These are phyloP conservation scores for Nepenthes mirabilis DNA, from an alignment of 148 eudicot species.

Conservation along the genomic window DNA sequence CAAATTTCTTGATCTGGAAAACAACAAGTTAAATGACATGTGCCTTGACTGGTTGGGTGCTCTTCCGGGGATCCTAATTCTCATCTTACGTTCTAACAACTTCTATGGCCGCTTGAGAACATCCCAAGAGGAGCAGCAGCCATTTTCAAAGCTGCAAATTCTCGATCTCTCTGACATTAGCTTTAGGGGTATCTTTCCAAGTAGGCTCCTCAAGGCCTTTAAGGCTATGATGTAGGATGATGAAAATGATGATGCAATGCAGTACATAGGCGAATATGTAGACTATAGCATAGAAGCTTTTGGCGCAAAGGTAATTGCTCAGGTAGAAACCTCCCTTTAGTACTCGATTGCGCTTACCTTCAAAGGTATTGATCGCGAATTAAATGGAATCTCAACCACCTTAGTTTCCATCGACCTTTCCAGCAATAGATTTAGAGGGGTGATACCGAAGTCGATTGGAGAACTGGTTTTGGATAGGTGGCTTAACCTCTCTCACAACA, in stretches of 20 bases:
- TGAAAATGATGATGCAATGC: neutral
- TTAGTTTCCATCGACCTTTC: neutral
- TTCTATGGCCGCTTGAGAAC: neutral
- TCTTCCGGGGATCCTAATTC: slow-evolving; percentile 1
- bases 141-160: neutral
- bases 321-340: neutral
- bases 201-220: slow-evolving; percentile 5
- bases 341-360: neutral
- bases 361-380: slow-evolving; percentile 2
- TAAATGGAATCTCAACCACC: neutral
- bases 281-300: neutral
- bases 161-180: neutral
- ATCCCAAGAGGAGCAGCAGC: neutral
- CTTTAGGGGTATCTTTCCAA: neutral
- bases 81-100: neutral
- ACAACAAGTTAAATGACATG: slow-evolving; percentile 5
- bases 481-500: slow-evolving; percentile 32
- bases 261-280: neutral
- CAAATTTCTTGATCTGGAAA: slow-evolving; percentile 1
- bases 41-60: slow-evolving; percentile 1
- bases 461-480: slow-evolving; percentile 6
- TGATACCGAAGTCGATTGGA: slow-evolving; percentile 16
- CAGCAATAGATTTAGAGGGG: slow-evolving; percentile 17
- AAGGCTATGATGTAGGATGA: slow-evolving; percentile 3
- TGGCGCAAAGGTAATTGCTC: neutral